These are phyloP conservation scores for Pyrenula massariospora DNA, from an alignment of 495 filamentous ascomycete genomes.

Conservation along the genomic window DNA sequence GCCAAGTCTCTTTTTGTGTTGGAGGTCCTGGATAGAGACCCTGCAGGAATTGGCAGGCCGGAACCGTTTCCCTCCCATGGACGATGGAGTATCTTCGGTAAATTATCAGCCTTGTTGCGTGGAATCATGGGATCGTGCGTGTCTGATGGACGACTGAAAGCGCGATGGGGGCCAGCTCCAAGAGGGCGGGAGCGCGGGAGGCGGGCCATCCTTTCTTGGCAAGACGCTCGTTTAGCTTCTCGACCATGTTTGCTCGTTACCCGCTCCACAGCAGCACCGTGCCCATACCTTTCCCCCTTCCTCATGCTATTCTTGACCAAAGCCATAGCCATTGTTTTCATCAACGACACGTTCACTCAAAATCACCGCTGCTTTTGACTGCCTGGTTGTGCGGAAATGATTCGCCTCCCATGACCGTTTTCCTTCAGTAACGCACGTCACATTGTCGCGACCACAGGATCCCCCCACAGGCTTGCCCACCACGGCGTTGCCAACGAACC, in stretches of 20 bases:
- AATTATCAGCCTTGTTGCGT: not conserved
- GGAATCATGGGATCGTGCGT: too few relatives aligned
- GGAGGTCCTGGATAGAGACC: too few relatives aligned
- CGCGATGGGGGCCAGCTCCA: too few relatives aligned
- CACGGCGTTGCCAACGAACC: slow-evolving; percentile 48
- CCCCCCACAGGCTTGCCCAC: slow-evolving; percentile 50
- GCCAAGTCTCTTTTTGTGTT: too few relatives aligned
- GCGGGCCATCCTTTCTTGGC: too few relatives aligned
- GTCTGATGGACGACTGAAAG: too few relatives aligned
- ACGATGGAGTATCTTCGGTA: too few relatives aligned
- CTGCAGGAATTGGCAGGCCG: too few relatives aligned
- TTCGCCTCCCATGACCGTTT: not conserved
- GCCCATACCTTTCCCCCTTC: not conserved
- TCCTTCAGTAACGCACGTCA: slow-evolving; percentile 22
- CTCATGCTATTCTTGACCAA: not conserved
- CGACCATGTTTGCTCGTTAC: not conserved
- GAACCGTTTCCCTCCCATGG: too few relatives aligned
- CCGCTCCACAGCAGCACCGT: not conserved
- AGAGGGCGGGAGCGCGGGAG: too few relatives aligned
- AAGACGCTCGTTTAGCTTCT: too few relatives aligned
- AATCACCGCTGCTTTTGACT: not conserved
- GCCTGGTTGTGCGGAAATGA: not conserved
- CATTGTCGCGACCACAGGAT: slow-evolving; percentile 59
- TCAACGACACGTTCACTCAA: not conserved
- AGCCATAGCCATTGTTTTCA: not conserved